Evolutionary conservation across 257 asterid genomes (phyloP), one percentile per base, ranked within the genome.

Genomic region (Ballota nigra): DNA sequence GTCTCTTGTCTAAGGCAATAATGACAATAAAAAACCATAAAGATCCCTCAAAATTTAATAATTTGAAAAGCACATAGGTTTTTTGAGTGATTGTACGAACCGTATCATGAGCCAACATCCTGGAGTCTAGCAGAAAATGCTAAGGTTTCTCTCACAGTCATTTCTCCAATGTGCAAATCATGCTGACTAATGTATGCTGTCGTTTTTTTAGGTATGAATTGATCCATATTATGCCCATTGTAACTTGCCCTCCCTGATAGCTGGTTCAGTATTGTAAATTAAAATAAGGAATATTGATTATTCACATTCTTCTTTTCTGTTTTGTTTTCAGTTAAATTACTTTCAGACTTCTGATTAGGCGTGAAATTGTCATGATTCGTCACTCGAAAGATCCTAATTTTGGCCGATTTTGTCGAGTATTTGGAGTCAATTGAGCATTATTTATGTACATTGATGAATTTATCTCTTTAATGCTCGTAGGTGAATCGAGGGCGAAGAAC

Each of bases 131-230:
- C 96, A 0, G 97, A 86, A 64, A 86, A 88, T 0, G 85, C 91
- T 20, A 90, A 68, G 16, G 97, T 90, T 73, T 90, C 97, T 76
- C 88, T 81, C 0, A 88, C 93, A 3, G 97, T 90, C 93, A 90
- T 82, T 77, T 90, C 93, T 64, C 89, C 92, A 1, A 90, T 82
- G 51, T 90, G 97, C 7, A 86, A 56, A 76, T 85, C 93, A 26
- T 77, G 77, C 24, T 89, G 96, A 65, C 96, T 89, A 16, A 89
- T 87, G 52, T 89, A 89, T 0, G 96, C 86, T 58, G 93, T 84
- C 0, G 93, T 86, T 76, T 83, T 83, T 49, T 85, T 84, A 0
- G 96, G 91, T 18, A 87, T 77, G 53, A 89, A 89, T 65, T 89
- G 91, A 2, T 87, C 51, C 83, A 85, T 19, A 65, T 55, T 81